Base-by-base conservation (phyloP, 1,284 basidiomycete genomes). In the Marasmius tenuissimus region DNA sequence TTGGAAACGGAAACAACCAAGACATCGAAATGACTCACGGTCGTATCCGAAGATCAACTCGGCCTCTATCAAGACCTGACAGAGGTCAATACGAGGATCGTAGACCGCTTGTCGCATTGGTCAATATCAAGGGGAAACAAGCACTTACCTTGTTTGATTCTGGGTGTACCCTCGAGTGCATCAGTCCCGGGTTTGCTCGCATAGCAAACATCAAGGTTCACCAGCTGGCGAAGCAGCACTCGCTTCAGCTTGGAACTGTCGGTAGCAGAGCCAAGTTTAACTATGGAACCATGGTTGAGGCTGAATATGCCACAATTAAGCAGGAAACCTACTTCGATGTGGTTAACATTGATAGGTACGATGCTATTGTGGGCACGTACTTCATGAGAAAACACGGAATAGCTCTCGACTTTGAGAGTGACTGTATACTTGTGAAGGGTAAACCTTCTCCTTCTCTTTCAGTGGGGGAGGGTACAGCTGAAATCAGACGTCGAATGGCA, bases 261-360 rank as follows among this genome's bases (percentile, higher is more conserved):
- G 60, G 66, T 4, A 67, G 66, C 37, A 37, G 57, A 3, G 63
- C 61, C 0, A 63, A 55, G 27, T 65, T 67, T 18, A 63, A 59
- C 18, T 64, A 57, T 51, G 65, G 65, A 1, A 20, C 57, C 12
- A 16, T 18, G 7, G 47, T 38, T 14, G 20, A 22, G 2, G 48
- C 61, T 6, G 1, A 64, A 27, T 71, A 73, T 48, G 69, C 66
- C 14, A 51, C 7, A 0, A 70, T 75, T 7, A 39, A 56, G 0
- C 59, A 62, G 4, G 27, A 65, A 11, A 34, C 58, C 0, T 71
- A 72, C 49, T 66, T 74, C 20, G 73, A 76, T 52, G 60, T 75
- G 0, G 69, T 68, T 0, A 74, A 76, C 61, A 20, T 76, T 0
- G 74, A 74, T 49, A 57, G 66, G 0, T 76, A 76, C 58, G 71